These are phyloP conservation scores for Macrocybe gigantea DNA, from an alignment of 768 basidiomycete genomes.

Conservation along the genomic window DNA sequence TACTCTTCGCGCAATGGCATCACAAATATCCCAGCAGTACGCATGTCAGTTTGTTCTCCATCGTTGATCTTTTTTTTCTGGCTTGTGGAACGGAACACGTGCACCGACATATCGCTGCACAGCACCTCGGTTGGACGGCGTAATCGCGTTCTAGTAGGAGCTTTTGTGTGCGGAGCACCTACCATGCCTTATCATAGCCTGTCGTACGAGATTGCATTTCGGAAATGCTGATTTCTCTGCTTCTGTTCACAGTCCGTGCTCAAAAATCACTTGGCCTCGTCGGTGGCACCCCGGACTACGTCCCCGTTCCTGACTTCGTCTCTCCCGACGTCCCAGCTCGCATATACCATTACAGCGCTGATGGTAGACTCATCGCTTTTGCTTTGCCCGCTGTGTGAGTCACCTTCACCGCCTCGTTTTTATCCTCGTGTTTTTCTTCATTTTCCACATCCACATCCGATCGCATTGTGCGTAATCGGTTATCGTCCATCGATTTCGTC, in stretches of 20 bases:
- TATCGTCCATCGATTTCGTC: conserved; percentile 1
- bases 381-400: conserved; percentile 70
- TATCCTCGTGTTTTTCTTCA: neutral
- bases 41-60: conserved; percentile 55
- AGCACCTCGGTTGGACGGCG: conserved; percentile 3
- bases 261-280: conserved; percentile 91
- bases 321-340: conserved; percentile 68
- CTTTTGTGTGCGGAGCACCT: neutral
- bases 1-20: conserved; percentile 50
- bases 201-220: conserved; percentile 9
- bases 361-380: conserved; percentile 86
- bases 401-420: conserved; percentile 9
- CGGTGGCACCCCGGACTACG: conserved; percentile 74
- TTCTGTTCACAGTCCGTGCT: conserved; percentile 62
- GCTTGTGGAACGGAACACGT: conserved; percentile 4
- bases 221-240: conserved; percentile 8
- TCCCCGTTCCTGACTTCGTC: conserved; percentile 53
- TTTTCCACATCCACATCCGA: no score
- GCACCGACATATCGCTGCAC: neutral
- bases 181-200: neutral
- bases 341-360: conserved; percentile 76
- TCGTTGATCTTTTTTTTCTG: conserved; percentile 7
- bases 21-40: conserved; percentile 76
- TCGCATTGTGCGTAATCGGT: neutral
- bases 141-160: neutral